Evolutionary conservation across 2,329 filamentous ascomycete genomes (phyloP).

Genomic region (Colletotrichum somersetense): DNA sequence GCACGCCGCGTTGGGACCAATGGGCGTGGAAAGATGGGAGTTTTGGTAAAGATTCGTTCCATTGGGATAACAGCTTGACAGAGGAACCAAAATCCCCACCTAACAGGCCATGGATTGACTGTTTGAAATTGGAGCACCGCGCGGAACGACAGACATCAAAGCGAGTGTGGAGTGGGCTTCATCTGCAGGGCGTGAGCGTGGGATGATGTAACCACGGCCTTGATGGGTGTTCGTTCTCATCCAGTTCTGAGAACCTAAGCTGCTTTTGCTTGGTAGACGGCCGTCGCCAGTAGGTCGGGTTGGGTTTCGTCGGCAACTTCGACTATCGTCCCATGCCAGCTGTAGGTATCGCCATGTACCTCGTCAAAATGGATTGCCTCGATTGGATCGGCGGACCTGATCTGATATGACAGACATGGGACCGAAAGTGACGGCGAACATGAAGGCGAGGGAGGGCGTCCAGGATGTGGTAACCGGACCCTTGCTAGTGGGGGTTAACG

Average conservation of each 20-base stretch:
- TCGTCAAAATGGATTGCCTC: background rate
- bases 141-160: background rate
- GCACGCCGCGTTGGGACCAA: conserved; percentile 7
- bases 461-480: background rate
- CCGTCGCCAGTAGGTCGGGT: conserved; percentile 29
- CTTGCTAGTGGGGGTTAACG: background rate
- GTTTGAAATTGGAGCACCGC: background rate
- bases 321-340: conserved; percentile 7
- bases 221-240: conserved; percentile 1
- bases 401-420: conserved; percentile 33
- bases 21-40: conserved; percentile 24
- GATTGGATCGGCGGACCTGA: conserved; percentile 30
- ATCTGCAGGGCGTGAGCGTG: conserved; percentile 23
- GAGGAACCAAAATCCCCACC: conserved; percentile 31
- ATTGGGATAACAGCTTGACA: conserved; percentile 10
- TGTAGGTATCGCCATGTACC: background rate
- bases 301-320: conserved; percentile 26
- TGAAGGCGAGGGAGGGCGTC: conserved; percentile 9
- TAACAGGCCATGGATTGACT: conserved; percentile 18
- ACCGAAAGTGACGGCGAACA: conserved; percentile 31
- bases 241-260: background rate
- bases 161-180: conserved; percentile 27
- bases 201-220: conserved; percentile 28
- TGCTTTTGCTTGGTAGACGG: conserved; percentile 19
- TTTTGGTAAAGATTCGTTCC: conserved; percentile 11